Evolutionary conservation across 2,329 filamentous ascomycete genomes (phyloP), one percentile per base, ranked within the genome.

Genomic region (Neocatenulostroma microsporum): DNA sequence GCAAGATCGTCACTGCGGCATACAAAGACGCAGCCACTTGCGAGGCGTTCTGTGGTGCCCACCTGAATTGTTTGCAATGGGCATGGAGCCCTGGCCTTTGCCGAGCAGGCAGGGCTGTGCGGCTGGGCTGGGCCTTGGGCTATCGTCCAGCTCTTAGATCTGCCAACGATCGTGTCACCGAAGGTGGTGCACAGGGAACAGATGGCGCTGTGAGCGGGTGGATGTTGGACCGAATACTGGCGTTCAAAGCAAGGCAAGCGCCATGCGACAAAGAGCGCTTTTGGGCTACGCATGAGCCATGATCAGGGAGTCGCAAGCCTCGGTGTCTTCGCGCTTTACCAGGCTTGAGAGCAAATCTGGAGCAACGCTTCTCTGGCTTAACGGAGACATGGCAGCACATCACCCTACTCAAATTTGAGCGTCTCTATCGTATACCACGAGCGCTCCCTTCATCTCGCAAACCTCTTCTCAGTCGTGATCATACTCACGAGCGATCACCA

Each of bases 11-110:
- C 11, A 31, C 13, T 20, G 30, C 34, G 7, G 29, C 32, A 21
- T 25, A 41, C 18, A 43, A 47, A 10, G 41, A 36, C 10, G 35
- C 50, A 12, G 44, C 54, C 14, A 46, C 54, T 3, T 63, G 60
- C 43, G 44, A 52, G 25, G 36, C 44, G 2, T 43, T 53, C 14
- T 63, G 60, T 45, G 30, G 48, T 2, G 27, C 44, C 2, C 43
- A 50, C 0, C 45, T 50, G 3, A 53, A 62, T 11, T 64, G 62
- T 28, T 12, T 63, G 34, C 61, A 64, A 37, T 63, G 59, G 57
- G 55, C 51, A 6, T 56, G 53, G 12, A 48, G 49, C 4, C 49
- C 56, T 4, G 55, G 56, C 1, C 51, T 57, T 25, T 62, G 60
- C 34, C 49, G 56, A 34, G 44, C 58, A 0, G 53, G 59, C 14